These are phyloP conservation scores for Hanseniaspora thailandica DNA, from an alignment of 805 yeast species.

Conservation along the genomic window DNA sequence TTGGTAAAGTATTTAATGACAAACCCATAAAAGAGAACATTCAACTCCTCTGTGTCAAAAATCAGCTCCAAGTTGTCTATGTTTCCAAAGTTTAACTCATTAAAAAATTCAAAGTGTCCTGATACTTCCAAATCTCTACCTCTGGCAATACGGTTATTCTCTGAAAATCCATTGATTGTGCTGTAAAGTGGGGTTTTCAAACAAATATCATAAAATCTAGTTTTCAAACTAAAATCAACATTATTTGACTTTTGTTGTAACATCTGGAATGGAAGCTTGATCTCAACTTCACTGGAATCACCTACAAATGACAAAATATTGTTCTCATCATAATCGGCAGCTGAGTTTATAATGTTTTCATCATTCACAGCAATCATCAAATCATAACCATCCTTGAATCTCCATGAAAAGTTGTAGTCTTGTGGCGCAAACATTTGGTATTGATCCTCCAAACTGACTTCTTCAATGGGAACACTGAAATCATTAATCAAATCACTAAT, in stretches of 20 bases:
- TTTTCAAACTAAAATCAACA: conserved; percentile 38
- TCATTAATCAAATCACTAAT: conserved; percentile 64
- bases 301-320: conserved; percentile 67
- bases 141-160: conserved; percentile 51
- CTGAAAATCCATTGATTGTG: conserved; percentile 62
- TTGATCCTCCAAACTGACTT: conserved; percentile 39
- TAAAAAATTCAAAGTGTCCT: conserved; percentile 56
- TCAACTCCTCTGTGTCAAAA: conserved; percentile 53
- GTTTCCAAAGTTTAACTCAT: conserved; percentile 49
- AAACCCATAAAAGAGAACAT: conserved; percentile 67
- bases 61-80: conserved; percentile 59
- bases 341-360: conserved; percentile 76
- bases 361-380: conserved; percentile 74
- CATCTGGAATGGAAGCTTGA: conserved; percentile 49
- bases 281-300: conserved; percentile 35
- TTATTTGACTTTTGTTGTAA: conserved; percentile 42
- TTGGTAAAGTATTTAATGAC: conserved; percentile 62
- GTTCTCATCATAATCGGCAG: conserved; percentile 72
- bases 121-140: conserved; percentile 47
- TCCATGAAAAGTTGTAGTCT: conserved; percentile 35
- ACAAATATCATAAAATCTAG: conserved; percentile 50
- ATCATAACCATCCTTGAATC: conserved; percentile 41
- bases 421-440: conserved; percentile 44
- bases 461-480: conserved; percentile 44
- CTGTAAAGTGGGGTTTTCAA: conserved; percentile 88